Percentiles rank a stretch among this genome's conserved stretches.
Conservation (phyloP, 257 asterid species). For the Scutellaria minor region DNA sequence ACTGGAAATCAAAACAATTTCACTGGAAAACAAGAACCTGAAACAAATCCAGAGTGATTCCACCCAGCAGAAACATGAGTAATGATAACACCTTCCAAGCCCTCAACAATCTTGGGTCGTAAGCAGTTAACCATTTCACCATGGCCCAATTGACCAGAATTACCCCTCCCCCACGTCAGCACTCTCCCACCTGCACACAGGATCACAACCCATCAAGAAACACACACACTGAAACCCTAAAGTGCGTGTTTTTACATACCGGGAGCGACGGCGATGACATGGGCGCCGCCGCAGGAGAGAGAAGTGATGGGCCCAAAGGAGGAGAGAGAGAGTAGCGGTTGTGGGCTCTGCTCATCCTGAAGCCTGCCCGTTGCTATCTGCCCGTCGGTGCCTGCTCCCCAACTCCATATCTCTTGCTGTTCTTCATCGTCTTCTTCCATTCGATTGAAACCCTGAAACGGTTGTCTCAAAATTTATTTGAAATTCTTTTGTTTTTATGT, state of each 20-base stretch:
- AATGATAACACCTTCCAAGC: constrained; percentile 49
- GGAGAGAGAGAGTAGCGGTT: constrained; percentile 60
- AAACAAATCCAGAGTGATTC: constrained; percentile 93
- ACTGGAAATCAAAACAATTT: neutral
- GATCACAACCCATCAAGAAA: constrained; percentile 27
- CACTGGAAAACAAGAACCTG: constrained; percentile 53
- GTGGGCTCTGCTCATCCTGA: constrained; percentile 72
- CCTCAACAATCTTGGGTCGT: constrained; percentile 54
- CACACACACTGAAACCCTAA: neutral
- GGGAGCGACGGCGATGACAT: constrained; percentile 70
- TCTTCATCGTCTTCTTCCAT: constrained; percentile 12
- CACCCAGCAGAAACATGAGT: constrained; percentile 89
- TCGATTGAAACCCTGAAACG: neutral
- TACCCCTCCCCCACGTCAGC: constrained; percentile 95
- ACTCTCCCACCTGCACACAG: constrained; percentile 68
- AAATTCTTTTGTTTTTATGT: neutral
- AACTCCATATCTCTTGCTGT: constrained; percentile 72
- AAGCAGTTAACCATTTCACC: constrained; percentile 61
- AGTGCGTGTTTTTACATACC: constrained; percentile 41
- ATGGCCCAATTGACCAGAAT: constrained; percentile 89
- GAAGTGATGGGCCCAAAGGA: constrained; percentile 52
- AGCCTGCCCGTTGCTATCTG: constrained; percentile 72
- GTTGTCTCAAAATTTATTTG: neutral
- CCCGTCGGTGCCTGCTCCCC: constrained; percentile 98
- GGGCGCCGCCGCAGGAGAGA: constrained; percentile 97